Evolutionary conservation across 106 monocot genomes (phyloP).

Genomic region (Narthecium ossifragum): DNA sequence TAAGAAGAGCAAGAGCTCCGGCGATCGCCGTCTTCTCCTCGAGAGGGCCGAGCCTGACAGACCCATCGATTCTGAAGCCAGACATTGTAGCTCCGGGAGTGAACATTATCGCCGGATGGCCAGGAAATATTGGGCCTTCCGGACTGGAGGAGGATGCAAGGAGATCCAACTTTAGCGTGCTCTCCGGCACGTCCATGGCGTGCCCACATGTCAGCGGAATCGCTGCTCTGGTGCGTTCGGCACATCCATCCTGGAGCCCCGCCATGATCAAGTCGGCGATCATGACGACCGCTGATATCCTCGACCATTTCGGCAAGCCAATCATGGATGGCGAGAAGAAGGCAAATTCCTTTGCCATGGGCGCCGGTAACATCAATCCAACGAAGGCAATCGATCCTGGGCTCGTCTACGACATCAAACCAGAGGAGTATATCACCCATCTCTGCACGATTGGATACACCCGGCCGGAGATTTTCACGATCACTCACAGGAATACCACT

Average conservation of each 20-base stretch:
- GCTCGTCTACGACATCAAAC: constrained; percentile 62
- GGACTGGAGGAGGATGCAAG: constrained; percentile 48
- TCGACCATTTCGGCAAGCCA: constrained; percentile 61
- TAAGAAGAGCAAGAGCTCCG: constrained; percentile 43
- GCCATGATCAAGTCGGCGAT: constrained; percentile 70
- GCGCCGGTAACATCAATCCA: constrained; percentile 73
- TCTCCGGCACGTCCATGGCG: constrained; percentile 91
- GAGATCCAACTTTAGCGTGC: constrained; percentile 53
- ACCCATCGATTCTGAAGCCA: constrained; percentile 66
- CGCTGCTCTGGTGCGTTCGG: constrained; percentile 42
- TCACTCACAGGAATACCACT: constrained; percentile 51
- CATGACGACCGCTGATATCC: constrained; percentile 65
- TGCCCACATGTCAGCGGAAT: constrained; percentile 80
- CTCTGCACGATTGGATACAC: constrained; percentile 70
- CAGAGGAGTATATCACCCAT: constrained; percentile 63
- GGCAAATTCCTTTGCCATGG: constrained; percentile 50
- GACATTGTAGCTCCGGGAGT: constrained; percentile 83
- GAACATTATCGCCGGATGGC: constrained; percentile 90
- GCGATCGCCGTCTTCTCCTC: constrained; percentile 69
- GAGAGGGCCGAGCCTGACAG: constrained; percentile 66
- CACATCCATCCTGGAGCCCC: constrained; percentile 69
- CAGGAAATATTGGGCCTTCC: constrained; percentile 59
- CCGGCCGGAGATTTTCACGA: constrained; percentile 42
- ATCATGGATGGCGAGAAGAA: constrained; percentile 45
- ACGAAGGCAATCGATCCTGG: constrained; percentile 60